Base-by-base conservation (phyloP, 2,329 filamentous ascomycete species). In the Aspergillus amoenus region DNA sequence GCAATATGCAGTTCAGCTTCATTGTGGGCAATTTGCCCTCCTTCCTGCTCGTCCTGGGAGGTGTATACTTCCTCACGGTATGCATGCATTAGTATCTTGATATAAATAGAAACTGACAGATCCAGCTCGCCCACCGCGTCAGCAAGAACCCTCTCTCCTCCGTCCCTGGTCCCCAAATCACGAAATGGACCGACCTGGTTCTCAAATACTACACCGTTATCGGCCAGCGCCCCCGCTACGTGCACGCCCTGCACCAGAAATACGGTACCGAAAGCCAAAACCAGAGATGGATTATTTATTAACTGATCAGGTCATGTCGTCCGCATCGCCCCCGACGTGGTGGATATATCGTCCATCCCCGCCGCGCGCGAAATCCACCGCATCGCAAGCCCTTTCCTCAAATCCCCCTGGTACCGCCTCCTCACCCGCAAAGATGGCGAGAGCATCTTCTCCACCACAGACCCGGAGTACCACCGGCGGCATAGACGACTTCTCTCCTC, bases 391-490 rank as follows among this genome's bases (percentile, higher is more conserved):
- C 65, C 65, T 2, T 78, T 69, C 43, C 54, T 63, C n/a, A 77
- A 78, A 55, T 64, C 69, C 0, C 41, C 59, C 0, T 76, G 66
- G 54, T 78, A 77, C 57, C 54, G 56, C 18, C 52, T 50, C 0
- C 49, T 74, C 5, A 61, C 1, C 34, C 57, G 6, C 51, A 60
- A 3, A 41, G 56, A n/a, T 3, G 52, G 60, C 24, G 42, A 68
- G 27, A 75, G 65, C 30, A 34, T 81, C 27, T 81, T 82, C 65
- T 74, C 61, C 18, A 78, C 77, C 2, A 69, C 57, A 0, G 70
- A 81, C 45, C 59, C 73, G 1, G 65, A 74, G 2, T 69, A 71
- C 30, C 72, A 75, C 53, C 50, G 58, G 2, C 60, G 62, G 1
- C 61, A 66, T 37, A 70, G 76, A 22, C 64, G 69, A 0, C 60